A percentile compares a stretch with the other conserved stretches of the same genome.
These are phyloP conservation scores for Fusarium sp. DNA, from an alignment of 2,329 filamentous ascomycete species.

Conservation along the genomic window DNA sequence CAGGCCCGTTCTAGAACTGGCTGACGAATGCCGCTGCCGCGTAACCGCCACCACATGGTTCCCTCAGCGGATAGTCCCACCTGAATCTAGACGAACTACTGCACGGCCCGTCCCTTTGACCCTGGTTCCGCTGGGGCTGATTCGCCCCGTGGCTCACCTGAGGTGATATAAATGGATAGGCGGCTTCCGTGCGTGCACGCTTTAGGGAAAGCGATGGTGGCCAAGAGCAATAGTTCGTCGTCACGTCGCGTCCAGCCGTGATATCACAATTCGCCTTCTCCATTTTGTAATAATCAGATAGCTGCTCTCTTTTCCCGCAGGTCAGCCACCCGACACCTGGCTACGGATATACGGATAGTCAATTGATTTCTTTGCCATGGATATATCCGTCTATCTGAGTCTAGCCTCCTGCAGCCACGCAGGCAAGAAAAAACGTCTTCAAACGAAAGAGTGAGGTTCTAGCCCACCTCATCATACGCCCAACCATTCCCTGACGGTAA, in stretches of 20 bases:
- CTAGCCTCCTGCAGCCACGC: conserved; percentile 1
- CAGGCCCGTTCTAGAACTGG: background rate
- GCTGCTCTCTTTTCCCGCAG: too few relatives aligned
- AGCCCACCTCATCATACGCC: background rate
- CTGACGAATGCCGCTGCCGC: background rate
- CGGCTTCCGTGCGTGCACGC: background rate
- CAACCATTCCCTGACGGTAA: background rate
- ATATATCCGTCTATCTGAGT: background rate
- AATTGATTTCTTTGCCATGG: background rate
- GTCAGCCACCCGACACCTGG: too few relatives aligned
- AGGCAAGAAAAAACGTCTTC: background rate
- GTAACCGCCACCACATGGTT: background rate
- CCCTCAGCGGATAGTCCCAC: background rate
- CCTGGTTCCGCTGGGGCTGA: background rate
- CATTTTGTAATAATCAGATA: background rate
- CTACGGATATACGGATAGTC: background rate
- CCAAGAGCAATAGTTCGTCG: background rate
- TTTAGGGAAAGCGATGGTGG: background rate
- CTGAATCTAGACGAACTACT: background rate
- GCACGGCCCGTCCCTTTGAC: background rate
- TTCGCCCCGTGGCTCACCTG: background rate
- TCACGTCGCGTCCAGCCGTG: background rate
- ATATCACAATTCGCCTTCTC: background rate
- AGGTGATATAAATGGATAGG: background rate
- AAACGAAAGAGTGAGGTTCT: background rate